Evolutionary conservation across 768 basidiomycete genomes (phyloP), one percentile per base, ranked within the genome.

Genomic region (Hericium rajendrae): DNA sequence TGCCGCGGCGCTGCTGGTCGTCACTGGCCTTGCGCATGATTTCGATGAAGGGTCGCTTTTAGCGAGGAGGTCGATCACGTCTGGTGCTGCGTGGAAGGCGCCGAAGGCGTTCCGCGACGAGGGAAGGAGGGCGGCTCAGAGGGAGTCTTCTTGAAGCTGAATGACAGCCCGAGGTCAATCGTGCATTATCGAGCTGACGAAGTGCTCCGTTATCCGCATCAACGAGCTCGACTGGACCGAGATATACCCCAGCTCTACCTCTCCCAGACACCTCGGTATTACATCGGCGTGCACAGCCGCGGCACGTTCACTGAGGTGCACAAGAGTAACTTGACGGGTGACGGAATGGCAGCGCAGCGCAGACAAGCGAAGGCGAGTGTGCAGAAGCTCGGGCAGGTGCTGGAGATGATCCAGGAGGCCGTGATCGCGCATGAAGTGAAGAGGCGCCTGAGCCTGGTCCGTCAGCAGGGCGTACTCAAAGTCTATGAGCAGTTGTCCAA

Each of bases 1-100:
- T 65, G 82, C 94, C 2, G 85, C 93, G 4, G 94, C 93, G 13
- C 69, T 98, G 57, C 73, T 99, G 46, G 84, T 94, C 26, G 83
- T 97, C 3, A 84, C 91, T 6, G 94, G 93, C 5, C 57, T 86
- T 48, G 92, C 87, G 20, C 68, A 68, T 37, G 79, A 82, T 65
- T 91, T 80, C 66, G 77, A 78, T 63, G 79, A 91, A 16, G 94
- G 92, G 2, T 82, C 87, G 0, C 70, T 73, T 58, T 63, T 88
- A 60, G 94, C 91, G 24, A 72, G 78, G 62, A 74, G 81, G 64
- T 81, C 84, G 46, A 67, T 87, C 8, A 72, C 68, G 16, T 81
- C 82, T 13, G 83, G 85, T 4, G 75, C 70, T 46, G 85, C 86
- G 9, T 63, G 62, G 62, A 38, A 20, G 18, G 60, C 60, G 38